Percentiles rank a stretch among this genome's conserved stretches.
phyloP scores from a whole-genome alignment of 2,329 filamentous ascomycete genomes.

The Epichloe brachyelytri region DNA sequence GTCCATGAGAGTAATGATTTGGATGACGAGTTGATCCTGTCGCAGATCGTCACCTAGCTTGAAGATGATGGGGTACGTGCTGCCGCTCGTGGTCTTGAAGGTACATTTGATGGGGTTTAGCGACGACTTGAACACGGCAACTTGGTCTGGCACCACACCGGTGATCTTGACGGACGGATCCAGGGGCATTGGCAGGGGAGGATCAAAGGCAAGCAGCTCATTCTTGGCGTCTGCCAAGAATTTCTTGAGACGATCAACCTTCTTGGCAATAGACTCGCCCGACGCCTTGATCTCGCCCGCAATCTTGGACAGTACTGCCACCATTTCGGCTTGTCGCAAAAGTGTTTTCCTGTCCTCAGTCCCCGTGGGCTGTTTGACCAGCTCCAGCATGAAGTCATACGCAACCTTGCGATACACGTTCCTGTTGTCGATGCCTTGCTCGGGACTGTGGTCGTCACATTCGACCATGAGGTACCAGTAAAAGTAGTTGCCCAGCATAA shows the following conservation, averaged over 20 bases:
- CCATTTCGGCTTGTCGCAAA: constrained; percentile 76
- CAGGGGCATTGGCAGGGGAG: constrained; percentile 74
- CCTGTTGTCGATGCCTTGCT: constrained; percentile 61
- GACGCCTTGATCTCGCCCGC: constrained; percentile 78
- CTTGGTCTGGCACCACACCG: constrained; percentile 71
- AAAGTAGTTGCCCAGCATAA: constrained; percentile 85
- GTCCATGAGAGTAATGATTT: constrained; percentile 96
- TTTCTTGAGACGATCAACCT: constrained; percentile 73
- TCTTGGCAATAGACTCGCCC: constrained; percentile 62
- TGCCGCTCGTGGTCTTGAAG: constrained; percentile 68
- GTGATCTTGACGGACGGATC: constrained; percentile 72
- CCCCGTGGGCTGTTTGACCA: constrained; percentile 60
- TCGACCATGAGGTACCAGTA: constrained; percentile 99
- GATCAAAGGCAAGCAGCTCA: constrained; percentile 70
- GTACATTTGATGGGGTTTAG: constrained; percentile 82
- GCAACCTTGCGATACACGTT: constrained; percentile 87
- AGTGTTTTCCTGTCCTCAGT: constrained; percentile 62
- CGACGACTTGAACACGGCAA: constrained; percentile 90
- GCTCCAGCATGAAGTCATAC: constrained; percentile 87
- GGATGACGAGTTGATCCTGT: constrained; percentile 93
- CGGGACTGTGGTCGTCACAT: constrained; percentile 70
- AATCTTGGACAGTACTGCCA: constrained; percentile 76
- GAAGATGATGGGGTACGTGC: constrained; percentile 85
- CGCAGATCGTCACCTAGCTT: constrained; percentile 94
- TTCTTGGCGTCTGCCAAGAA: constrained; percentile 82